phyloP scores from a whole-genome alignment of 208 protist species.

The Novymonas esmeraldas region DNA sequence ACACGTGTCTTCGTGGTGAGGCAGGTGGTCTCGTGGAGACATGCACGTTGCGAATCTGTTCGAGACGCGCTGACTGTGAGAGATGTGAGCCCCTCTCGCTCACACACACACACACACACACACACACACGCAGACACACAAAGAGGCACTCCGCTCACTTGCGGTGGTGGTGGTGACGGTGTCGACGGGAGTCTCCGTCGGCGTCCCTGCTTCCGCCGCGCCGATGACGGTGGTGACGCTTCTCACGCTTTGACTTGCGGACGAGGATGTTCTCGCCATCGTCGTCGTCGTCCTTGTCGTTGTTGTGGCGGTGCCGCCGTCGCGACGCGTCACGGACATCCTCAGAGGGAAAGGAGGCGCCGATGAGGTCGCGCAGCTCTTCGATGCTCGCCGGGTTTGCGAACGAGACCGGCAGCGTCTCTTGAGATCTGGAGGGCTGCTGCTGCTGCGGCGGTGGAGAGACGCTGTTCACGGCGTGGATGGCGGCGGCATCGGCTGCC shows the following conservation, averaged over 20 bases:
- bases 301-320: not conserved
- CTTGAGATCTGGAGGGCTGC: not conserved
- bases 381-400: constrained; percentile 20
- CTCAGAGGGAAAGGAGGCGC: constrained; percentile 9
- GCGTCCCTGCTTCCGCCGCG: no score
- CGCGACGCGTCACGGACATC: not conserved
- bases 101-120: not conserved
- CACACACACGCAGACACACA: not conserved
- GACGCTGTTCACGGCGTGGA: not conserved
- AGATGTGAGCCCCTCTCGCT: not conserved
- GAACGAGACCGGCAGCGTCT: not conserved
- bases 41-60: no score
- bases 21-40: no score
- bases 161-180: not conserved
- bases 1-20: no score
- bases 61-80: no score
- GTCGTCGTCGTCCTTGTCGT: not conserved
- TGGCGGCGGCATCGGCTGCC: not conserved
- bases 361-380: constrained; percentile 29
- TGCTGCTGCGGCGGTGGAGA: constrained; percentile 13
- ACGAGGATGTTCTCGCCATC: constrained; percentile 9
- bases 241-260: constrained; percentile 4
- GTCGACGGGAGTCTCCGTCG: not conserved
- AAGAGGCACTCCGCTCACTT: not conserved
- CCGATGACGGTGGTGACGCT: constrained; percentile 9